These are phyloP conservation scores for Pythium dissotocum DNA, from an alignment of 352 stramenopile genomes.

Conservation along the genomic window DNA sequence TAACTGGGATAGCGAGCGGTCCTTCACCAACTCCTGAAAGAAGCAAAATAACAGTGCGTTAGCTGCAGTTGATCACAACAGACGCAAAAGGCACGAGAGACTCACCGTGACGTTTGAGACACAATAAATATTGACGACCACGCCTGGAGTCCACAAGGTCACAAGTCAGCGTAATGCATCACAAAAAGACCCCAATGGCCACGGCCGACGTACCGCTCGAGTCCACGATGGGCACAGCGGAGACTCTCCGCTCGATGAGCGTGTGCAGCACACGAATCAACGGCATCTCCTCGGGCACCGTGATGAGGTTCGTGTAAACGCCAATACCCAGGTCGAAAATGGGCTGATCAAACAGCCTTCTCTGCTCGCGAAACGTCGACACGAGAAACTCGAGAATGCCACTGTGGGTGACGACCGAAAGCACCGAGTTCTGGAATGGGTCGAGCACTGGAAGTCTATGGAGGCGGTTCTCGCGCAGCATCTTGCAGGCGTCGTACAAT, in stretches of 20 bases:
- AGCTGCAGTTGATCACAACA: neutral
- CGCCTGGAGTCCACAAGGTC: constrained; percentile 36
- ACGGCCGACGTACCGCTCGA: constrained; percentile 57
- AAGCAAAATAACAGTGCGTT: neutral
- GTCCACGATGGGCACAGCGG: constrained; percentile 83
- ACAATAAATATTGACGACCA: constrained; percentile 93
- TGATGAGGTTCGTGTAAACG: constrained; percentile 94
- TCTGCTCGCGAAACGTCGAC: constrained; percentile 95
- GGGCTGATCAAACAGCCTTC: constrained; percentile 96
- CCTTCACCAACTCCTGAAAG: constrained; percentile 79
- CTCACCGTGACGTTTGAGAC: constrained; percentile 86
- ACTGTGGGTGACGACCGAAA: constrained; percentile 93
- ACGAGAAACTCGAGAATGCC: constrained; percentile 96
- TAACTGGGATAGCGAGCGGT: constrained; percentile 87
- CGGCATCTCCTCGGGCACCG: constrained; percentile 90
- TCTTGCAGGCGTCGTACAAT: constrained; percentile 89
- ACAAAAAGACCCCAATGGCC: constrained; percentile 9
- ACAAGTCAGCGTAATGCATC: neutral
- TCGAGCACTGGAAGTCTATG: constrained; percentile 96
- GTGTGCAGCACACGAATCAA: constrained; percentile 93
- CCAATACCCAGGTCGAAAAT: constrained; percentile 96
- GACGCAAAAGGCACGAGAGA: neutral
- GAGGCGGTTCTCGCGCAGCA: constrained; percentile 83
- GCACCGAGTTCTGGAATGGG: constrained; percentile 91
- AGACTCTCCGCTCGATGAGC: constrained; percentile 79